Evolutionary conservation across 176 grass and related monocot species (phyloP).

Genomic region (Tuctoria greenei): DNA sequence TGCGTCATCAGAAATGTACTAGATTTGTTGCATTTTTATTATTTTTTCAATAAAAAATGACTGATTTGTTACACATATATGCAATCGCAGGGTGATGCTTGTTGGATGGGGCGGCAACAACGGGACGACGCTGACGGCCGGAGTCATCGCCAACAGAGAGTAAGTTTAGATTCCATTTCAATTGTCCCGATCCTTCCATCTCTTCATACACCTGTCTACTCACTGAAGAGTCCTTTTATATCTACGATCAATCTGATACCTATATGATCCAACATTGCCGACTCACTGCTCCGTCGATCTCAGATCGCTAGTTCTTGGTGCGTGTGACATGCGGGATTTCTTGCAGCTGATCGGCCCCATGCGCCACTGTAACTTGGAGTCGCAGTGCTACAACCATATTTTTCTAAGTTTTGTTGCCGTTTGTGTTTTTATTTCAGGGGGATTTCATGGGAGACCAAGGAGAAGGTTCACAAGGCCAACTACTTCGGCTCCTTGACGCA

Average conservation of each 20-base stretch:
- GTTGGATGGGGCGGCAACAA: slow-evolving; percentile 98
- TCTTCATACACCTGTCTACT: too few relatives aligned
- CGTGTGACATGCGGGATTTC: background rate
- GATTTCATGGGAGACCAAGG: slow-evolving; percentile 96
- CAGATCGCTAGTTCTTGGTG: background rate
- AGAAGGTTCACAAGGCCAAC: slow-evolving; percentile 95
- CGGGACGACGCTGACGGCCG: slow-evolving; percentile 83
- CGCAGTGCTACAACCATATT: background rate
- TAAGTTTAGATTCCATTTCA: slow-evolving; percentile 33
- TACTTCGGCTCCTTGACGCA: slow-evolving; percentile 95
- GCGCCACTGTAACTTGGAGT: background rate
- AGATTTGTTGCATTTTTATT: background rate
- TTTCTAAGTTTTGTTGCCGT: background rate
- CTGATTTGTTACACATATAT: background rate
- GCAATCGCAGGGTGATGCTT: slow-evolving; percentile 69
- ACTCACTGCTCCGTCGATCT: background rate
- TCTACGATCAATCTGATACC: too few relatives aligned
- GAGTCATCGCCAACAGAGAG: slow-evolving; percentile 92
- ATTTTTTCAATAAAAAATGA: background rate
- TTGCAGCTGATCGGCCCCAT: background rate
- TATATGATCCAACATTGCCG: background rate
- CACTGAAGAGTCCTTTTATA: too few relatives aligned
- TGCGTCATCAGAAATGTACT: background rate
- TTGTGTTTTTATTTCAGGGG: slow-evolving; percentile 41
- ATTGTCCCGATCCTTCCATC: background rate